A percentile compares a stretch with the other conserved stretches of the same genome.
Evolutionary conservation across 495 filamentous ascomycete genomes (phyloP).

Genomic region (Pyrenula massariospora): DNA sequence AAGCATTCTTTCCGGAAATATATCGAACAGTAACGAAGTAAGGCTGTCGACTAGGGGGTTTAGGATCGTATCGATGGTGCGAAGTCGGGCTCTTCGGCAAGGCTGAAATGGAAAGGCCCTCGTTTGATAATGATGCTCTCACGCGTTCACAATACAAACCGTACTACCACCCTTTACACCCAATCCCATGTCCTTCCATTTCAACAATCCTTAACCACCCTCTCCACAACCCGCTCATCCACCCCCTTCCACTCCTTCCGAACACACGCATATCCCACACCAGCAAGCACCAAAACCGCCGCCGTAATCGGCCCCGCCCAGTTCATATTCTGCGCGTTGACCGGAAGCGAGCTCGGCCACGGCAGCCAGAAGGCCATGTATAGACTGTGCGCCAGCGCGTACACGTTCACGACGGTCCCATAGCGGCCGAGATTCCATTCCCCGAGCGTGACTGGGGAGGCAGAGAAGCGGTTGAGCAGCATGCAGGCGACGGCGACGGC

Average conservation of each 20-base stretch:
- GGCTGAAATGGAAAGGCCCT: no score
- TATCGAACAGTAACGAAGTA: no score
- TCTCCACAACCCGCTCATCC: background rate
- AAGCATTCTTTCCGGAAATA: no score
- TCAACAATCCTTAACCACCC: background rate
- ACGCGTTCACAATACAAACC: no score
- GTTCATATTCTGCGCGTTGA: constrained; percentile 31
- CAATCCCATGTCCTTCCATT: background rate
- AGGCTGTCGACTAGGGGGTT: no score
- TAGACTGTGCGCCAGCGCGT: constrained; percentile 26
- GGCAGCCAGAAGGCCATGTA: constrained; percentile 32
- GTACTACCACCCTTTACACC: no score
- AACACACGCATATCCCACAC: constrained; percentile 11
- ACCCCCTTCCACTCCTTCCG: constrained; percentile 10
- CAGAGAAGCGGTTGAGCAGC: constrained; percentile 14
- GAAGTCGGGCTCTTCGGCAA: no score
- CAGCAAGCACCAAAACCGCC: constrained; percentile 23
- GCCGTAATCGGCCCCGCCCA: constrained; percentile 33
- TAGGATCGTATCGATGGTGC: no score
- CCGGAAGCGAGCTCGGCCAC: constrained; percentile 28
- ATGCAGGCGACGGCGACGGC: constrained; percentile 33
- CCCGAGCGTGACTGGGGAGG: constrained; percentile 1
- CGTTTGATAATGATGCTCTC: no score
- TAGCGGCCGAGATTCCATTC: constrained; percentile 16
- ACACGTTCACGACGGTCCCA: constrained; percentile 29